These are phyloP conservation scores for Rhodotorula diobovata DNA, from an alignment of 768 basidiomycete genomes.

Conservation along the genomic window DNA sequence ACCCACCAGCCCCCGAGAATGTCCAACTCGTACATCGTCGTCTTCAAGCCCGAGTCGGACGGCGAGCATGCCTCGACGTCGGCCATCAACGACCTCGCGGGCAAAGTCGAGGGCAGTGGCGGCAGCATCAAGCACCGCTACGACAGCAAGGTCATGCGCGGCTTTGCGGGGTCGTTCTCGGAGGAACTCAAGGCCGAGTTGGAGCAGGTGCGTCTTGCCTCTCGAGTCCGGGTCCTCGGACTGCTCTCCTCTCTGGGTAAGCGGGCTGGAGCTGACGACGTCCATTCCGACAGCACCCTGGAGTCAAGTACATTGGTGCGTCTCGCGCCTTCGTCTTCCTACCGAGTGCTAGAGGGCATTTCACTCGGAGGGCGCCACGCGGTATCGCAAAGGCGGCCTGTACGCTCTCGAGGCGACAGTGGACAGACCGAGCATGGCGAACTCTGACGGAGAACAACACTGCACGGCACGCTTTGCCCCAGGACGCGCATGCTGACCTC, in stretches of 20 bases:
- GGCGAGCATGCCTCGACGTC: constrained; percentile 10
- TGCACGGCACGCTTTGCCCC: no score
- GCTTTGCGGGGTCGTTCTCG: constrained; percentile 33
- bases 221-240: no score
- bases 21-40: constrained; percentile 28
- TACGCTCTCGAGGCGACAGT: no score
- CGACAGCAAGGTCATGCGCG: constrained; percentile 14
- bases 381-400: no score
- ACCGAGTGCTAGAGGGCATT: no score
- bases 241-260: no score
- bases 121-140: constrained; percentile 18
- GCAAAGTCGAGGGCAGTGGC: constrained; percentile 1
- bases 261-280: background rate
- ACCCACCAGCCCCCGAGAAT: background rate
- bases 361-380: no score
- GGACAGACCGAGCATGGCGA: no score
- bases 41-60: constrained; percentile 31
- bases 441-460: no score
- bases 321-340: background rate
- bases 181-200: constrained; percentile 36
- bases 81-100: background rate
- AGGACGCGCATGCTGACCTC: background rate
- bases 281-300: constrained; percentile 1
- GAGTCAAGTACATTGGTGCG: constrained; percentile 36
- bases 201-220: constrained; percentile 16